A percentile compares a stretch with the other conserved stretches of the same genome.
Conservation (phyloP, 2,329 filamentous ascomycete genomes). For the Hypomyces rosellus region DNA sequence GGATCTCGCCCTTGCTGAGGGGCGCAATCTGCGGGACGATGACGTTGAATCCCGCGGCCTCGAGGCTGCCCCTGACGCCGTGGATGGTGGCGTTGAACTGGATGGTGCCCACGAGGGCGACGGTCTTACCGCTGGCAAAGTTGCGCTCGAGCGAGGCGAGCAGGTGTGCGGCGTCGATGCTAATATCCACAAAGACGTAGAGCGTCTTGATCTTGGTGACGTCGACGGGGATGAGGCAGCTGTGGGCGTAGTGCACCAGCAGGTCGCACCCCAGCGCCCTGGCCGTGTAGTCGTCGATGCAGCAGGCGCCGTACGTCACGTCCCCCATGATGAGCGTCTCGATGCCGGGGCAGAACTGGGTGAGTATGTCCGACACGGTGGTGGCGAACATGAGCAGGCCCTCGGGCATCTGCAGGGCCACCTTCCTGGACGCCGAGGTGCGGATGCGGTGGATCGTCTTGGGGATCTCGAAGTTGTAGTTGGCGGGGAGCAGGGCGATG, state of each 20-base stretch:
- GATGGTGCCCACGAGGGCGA: conserved; percentile 93
- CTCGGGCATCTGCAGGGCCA: conserved; percentile 96
- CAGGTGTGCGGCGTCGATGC: conserved; percentile 85
- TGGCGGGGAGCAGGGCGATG: conserved; percentile 79
- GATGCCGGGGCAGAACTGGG: conserved; percentile 84
- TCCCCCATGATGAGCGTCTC: conserved; percentile 98
- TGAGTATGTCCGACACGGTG: conserved; percentile 93
- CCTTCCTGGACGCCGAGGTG: conserved; percentile 67
- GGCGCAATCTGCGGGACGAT: conserved; percentile 89
- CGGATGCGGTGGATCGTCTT: conserved; percentile 96
- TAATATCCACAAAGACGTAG: conserved; percentile 97
- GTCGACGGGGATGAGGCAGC: conserved; percentile 91
- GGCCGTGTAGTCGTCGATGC: conserved; percentile 97
- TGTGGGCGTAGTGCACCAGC: conserved; percentile 94
- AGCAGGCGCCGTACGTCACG: conserved; percentile 97
- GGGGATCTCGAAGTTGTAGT: conserved; percentile 97
- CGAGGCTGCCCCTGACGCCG: conserved; percentile 68
- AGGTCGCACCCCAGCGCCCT: conserved; percentile 89
- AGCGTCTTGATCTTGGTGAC: conserved; percentile 95
- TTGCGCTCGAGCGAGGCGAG: conserved; percentile 83
- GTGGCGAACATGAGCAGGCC: conserved; percentile 92
- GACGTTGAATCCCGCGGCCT: conserved; percentile 77
- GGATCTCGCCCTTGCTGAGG: conserved; percentile 87
- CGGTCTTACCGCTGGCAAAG: conserved; percentile 75
- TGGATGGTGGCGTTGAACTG: conserved; percentile 98